phyloP scores from a whole-genome alignment of 163 green algal genomes.

The Coccomyxa subellipsoidea region DNA sequence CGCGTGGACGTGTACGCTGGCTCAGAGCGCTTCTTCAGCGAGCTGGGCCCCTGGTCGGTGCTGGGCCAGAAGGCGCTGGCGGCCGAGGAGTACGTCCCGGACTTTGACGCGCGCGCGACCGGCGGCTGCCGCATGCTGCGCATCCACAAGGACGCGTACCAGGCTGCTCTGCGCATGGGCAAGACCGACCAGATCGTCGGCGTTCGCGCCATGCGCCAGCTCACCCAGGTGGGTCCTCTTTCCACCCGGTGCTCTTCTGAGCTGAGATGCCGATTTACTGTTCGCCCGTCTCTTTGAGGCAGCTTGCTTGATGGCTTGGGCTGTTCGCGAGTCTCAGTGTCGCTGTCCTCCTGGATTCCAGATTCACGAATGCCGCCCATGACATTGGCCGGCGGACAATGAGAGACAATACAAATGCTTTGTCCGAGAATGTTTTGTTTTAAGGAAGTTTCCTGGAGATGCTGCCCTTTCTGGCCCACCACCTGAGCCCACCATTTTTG shows the following conservation, averaged over 20 bases:
- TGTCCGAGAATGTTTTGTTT: too few relatives aligned
- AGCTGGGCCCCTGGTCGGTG: constrained; percentile 48
- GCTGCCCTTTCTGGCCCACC: too few relatives aligned
- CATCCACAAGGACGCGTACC: constrained; percentile 18
- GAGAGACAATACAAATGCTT: too few relatives aligned
- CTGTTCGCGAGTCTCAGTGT: too few relatives aligned
- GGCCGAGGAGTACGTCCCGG: constrained; percentile 22
- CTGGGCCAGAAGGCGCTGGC: constrained; percentile 30
- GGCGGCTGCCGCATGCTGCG: constrained; percentile 28
- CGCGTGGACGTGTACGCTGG: constrained; percentile 36
- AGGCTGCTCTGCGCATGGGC: constrained; percentile 14
- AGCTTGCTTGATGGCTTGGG: too few relatives aligned
- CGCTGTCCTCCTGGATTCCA: too few relatives aligned
- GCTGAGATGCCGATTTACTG: background rate
- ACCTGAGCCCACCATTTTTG: too few relatives aligned
- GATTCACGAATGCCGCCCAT: too few relatives aligned
- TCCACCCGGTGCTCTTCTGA: background rate
- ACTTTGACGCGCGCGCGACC: constrained; percentile 28
- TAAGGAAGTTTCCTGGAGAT: too few relatives aligned
- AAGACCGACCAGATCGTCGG: constrained; percentile 6
- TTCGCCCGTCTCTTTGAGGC: too few relatives aligned
- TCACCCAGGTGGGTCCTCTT: background rate
- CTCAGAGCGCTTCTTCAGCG: constrained; percentile 43
- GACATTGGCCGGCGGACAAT: too few relatives aligned
- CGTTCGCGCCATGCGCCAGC: constrained; percentile 7